These are phyloP conservation scores for Blastocystis sp. DNA, from an alignment of 352 stramenopile species.

Conservation along the genomic window DNA sequence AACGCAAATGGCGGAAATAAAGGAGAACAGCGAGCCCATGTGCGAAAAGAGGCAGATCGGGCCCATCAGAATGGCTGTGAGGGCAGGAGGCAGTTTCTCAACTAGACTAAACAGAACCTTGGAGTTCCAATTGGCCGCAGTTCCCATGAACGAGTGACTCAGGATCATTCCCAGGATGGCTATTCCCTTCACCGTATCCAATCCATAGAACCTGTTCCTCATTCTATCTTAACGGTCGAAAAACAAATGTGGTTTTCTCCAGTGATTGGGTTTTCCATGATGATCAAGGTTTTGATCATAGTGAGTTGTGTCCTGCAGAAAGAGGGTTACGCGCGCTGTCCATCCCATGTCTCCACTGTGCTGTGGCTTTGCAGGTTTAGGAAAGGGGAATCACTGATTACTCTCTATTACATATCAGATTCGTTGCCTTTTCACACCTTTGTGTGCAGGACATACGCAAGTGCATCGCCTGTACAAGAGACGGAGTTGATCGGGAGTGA, in stretches of 20 bases:
- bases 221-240: background rate
- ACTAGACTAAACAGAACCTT: conserved; percentile 31
- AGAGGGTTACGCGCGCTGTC: too few relatives aligned
- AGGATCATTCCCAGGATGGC: conserved; percentile 59
- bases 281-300: conserved; percentile 42
- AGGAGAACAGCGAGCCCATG: conserved; percentile 64
- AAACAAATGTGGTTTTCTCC: background rate
- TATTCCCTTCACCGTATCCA: conserved; percentile 58
- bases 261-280: background rate
- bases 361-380: too few relatives aligned
- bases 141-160: conserved; percentile 48
- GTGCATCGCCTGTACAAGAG: too few relatives aligned
- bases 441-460: too few relatives aligned
- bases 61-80: conserved; percentile 10
- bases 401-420: too few relatives aligned
- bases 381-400: too few relatives aligned
- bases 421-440: too few relatives aligned
- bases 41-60: conserved; percentile 41
- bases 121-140: conserved; percentile 18
- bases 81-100: background rate
- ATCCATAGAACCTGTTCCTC: conserved; percentile 45
- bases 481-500: background rate
- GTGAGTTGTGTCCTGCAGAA: too few relatives aligned
- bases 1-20: conserved; percentile 44
- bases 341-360: background rate